Conservation (phyloP, 768 basidiomycete genomes). For the Trametes elegans region DNA sequence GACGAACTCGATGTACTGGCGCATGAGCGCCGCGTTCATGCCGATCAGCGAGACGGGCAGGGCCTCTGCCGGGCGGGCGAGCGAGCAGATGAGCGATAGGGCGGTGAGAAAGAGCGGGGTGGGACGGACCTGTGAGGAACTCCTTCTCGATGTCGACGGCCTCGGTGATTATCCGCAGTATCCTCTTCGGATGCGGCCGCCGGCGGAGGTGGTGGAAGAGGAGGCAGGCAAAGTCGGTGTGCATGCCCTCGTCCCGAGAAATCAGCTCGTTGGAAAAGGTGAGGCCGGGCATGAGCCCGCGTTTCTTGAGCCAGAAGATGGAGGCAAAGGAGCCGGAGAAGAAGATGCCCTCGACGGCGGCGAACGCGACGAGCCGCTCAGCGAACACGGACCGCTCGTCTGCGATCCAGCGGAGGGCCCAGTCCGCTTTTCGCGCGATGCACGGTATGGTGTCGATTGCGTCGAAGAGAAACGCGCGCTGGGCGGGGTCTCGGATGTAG, state of each 20-base stretch:
- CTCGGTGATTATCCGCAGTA: conserved; percentile 70
- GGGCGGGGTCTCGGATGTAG: conserved; percentile 78
- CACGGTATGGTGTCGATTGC: conserved; percentile 94
- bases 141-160: conserved; percentile 87
- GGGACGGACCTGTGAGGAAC: conserved; percentile 66
- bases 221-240: conserved; percentile 94
- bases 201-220: conserved; percentile 81
- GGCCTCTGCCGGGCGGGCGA: conserved; percentile 56
- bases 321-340: conserved; percentile 93
- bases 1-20: conserved; percentile 89
- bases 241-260: conserved; percentile 92
- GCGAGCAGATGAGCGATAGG: not conserved
- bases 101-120: not conserved
- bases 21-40: conserved; percentile 90
- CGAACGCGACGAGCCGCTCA: conserved; percentile 89
- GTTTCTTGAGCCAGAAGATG: conserved; percentile 97
- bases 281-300: conserved; percentile 95
- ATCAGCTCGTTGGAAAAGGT: conserved; percentile 98
- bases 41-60: conserved; percentile 85
- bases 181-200: conserved; percentile 77
- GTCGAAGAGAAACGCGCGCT: conserved; percentile 84
- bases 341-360: conserved; percentile 95
- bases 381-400: conserved; percentile 80
- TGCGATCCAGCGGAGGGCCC: conserved; percentile 92
- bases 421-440: conserved; percentile 89